These are phyloP conservation scores for Nothophytophthora sp. DNA, from an alignment of 352 stramenopile genomes.

Conservation along the genomic window DNA sequence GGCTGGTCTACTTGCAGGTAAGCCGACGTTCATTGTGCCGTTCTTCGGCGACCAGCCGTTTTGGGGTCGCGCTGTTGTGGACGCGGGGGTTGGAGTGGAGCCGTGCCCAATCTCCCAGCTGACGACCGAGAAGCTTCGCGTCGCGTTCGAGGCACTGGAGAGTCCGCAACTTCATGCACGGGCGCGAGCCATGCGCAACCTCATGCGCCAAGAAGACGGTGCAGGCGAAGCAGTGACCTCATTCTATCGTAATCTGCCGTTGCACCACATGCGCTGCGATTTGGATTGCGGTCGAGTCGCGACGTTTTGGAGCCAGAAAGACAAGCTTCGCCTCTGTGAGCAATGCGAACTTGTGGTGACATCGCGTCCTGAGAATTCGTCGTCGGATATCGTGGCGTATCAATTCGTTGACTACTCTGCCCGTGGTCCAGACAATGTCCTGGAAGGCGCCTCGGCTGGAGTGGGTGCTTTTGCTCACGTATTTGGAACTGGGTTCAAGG, in stretches of 20 bases:
- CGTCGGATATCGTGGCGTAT: slow-evolving; percentile 38
- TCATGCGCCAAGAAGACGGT: slow-evolving; percentile 81
- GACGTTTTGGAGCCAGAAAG: slow-evolving; percentile 50
- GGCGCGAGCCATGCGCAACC: slow-evolving; percentile 41
- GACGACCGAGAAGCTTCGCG: slow-evolving; percentile 61
- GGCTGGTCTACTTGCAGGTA: slow-evolving; percentile 82
- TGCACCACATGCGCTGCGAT: slow-evolving; percentile 86
- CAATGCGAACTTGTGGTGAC: slow-evolving; percentile 46
- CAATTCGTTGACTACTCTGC: slow-evolving; percentile 48
- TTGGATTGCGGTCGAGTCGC: slow-evolving; percentile 35
- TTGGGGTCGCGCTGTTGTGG: slow-evolving; percentile 84
- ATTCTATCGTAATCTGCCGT: slow-evolving; percentile 82
- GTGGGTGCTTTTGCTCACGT: slow-evolving; percentile 21
- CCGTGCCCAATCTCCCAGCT: slow-evolving; percentile 78
- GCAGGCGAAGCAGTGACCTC: slow-evolving; percentile 64
- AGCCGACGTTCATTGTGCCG: slow-evolving; percentile 93
- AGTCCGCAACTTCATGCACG: slow-evolving; percentile 36
- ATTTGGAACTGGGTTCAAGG: slow-evolving; percentile 30
- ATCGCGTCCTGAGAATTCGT: slow-evolving; percentile 34
- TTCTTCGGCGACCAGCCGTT: slow-evolving; percentile 95
- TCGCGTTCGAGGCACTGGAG: slow-evolving; percentile 61
- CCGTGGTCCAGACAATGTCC: slow-evolving; percentile 33
- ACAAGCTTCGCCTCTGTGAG: slow-evolving; percentile 46
- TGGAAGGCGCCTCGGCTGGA: slow-evolving; percentile 9
- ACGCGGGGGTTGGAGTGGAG: slow-evolving; percentile 68